phyloP scores from a whole-genome alignment of 2,329 filamentous ascomycete species.

The Curvularia sp. region DNA sequence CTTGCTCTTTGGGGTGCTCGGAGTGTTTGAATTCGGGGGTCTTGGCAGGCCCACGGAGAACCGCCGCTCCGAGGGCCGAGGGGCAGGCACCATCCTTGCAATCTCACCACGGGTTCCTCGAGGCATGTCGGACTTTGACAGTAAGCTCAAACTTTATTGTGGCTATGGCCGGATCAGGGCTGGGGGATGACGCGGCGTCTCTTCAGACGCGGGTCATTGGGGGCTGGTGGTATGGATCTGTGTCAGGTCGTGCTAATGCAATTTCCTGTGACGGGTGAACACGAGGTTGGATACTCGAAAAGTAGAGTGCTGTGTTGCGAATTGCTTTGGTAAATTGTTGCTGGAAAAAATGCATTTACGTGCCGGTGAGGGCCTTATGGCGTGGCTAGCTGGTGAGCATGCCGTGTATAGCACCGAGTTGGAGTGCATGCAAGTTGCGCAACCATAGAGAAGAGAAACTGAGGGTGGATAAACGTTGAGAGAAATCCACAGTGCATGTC shows the following conservation, averaged over 20 bases:
- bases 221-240: not conserved
- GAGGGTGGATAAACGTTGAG: not conserved
- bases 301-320: not conserved
- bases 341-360: not conserved
- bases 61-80: constrained; percentile 12
- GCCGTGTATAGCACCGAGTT: not conserved
- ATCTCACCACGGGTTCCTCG: not conserved
- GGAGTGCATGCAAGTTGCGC: not conserved
- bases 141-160: constrained; percentile 1
- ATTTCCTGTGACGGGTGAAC: not conserved
- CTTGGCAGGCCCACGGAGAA: constrained; percentile 12
- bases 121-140: not conserved
- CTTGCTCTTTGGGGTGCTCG: constrained; percentile 1
- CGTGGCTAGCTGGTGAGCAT: not conserved
- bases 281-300: too few relatives aligned
- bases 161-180: not conserved
- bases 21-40: constrained; percentile 12
- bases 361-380: not conserved
- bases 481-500: not conserved
- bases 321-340: not conserved
- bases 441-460: not conserved
- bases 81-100: constrained; percentile 1
- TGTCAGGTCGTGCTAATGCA: not conserved
- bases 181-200: not conserved
- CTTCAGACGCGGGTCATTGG: not conserved